A percentile compares a stretch with the other conserved stretches of the same genome.
Conservation (phyloP, 805 yeast genomes). For the Metschnikowia continentalis region DNA sequence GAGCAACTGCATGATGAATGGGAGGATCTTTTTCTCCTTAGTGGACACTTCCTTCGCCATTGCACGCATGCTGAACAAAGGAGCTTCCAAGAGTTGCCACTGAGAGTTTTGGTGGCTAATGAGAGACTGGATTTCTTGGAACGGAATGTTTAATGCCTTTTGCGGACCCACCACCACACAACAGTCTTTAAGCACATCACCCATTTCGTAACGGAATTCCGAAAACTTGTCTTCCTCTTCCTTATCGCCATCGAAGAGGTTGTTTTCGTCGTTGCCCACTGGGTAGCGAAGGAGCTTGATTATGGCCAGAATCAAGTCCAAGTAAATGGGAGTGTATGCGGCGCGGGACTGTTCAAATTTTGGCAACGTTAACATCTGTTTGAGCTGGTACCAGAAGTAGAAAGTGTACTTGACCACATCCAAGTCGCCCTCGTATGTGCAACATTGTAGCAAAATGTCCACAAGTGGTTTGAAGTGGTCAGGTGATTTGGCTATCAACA, state of each 20-base stretch:
- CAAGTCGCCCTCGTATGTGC: slow-evolving; percentile 74
- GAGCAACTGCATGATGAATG: slow-evolving; percentile 67
- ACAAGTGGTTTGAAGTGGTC: slow-evolving; percentile 67
- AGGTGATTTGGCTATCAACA: slow-evolving; percentile 71
- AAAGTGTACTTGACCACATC: slow-evolving; percentile 89
- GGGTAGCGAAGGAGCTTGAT: slow-evolving; percentile 77
- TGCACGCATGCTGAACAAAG: slow-evolving; percentile 82
- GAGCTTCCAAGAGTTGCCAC: slow-evolving; percentile 91
- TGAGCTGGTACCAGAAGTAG: slow-evolving; percentile 84
- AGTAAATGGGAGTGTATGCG: slow-evolving; percentile 52
- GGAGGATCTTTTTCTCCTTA: slow-evolving; percentile 62
- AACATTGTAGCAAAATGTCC: slow-evolving; percentile 62
- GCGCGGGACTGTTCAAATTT: slow-evolving; percentile 51
- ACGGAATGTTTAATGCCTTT: slow-evolving; percentile 67
- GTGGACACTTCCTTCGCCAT: slow-evolving; percentile 88
- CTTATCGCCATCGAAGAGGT: slow-evolving; percentile 58
- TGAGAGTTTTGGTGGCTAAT: slow-evolving; percentile 28
- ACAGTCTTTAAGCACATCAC: slow-evolving; percentile 95
- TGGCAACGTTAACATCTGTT: slow-evolving; percentile 62
- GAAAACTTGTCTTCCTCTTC: slow-evolving; percentile 91
- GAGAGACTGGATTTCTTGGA: slow-evolving; percentile 48
- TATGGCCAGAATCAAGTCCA: slow-evolving; percentile 55
- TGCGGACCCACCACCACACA: slow-evolving; percentile 83
- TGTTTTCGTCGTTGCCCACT: slow-evolving; percentile 25
- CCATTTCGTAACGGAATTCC: slow-evolving; percentile 94